Evolutionary conservation across 2,329 filamentous ascomycete species (phyloP), one percentile per base, ranked within the genome.

Genomic region (Pseudocercospora pini-densiflorae): DNA sequence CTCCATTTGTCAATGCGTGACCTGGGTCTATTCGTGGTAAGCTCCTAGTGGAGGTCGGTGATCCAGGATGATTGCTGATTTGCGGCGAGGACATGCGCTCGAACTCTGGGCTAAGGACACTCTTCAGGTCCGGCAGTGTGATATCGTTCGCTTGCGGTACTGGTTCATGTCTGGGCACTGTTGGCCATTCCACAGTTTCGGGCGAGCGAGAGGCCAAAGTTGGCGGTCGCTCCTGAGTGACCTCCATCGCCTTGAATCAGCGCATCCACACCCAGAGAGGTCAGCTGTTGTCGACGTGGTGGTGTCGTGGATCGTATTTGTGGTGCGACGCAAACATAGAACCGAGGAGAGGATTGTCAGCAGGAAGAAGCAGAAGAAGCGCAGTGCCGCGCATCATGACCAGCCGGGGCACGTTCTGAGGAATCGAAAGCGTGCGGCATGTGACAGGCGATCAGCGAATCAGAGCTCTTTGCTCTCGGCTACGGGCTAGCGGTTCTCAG

Each of bases 51-150:
- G 75, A 75, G 19, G 66, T 62, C 49, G 74, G 73, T n/a, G 72
- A 67, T 36, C 63, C 67, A 47, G 67, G 63, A 49, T 68, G 31
- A 23, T 64, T 63, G 27, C 63, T 69, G 61, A 61, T 58, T 43
- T 72, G 74, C 51, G 76, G 74, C 55, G 77, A 71, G 29, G 76
- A 70, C 61, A 67, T 68, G 67, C 68, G 69, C 65, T 73, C 75
- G 66, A 81, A 77, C 40, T 80, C 77, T 33, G 78, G 75, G 27
- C 80, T 78, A 33, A 81, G 75, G 33, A 84, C 79, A 27, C 81
- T 80, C 70, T 78, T 78, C 59, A 84, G 77, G 67, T 81, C 79
- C 4, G 82, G 82, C 27, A 84, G 76, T 19, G 76, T 78, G 55
- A 81, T 73, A 23, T 77, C 73, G 62, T 70, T 62, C 65, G 53